Evolutionary conservation across 2,329 filamentous ascomycete species (phyloP), one percentile per base, ranked within the genome.

Genomic region (Colletotrichum sp.): DNA sequence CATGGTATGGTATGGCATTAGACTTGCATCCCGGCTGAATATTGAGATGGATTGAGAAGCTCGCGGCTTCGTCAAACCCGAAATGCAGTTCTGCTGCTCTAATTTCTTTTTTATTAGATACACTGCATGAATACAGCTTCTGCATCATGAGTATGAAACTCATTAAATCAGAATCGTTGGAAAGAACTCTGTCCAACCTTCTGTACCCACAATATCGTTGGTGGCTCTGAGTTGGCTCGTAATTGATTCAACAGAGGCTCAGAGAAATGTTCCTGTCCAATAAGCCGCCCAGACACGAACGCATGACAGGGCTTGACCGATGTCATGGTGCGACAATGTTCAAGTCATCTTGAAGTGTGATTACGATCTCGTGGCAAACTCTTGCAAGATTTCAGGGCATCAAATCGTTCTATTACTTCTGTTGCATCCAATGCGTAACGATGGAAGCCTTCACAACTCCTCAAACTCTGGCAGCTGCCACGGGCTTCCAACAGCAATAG

Each of bases 1-100:
- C 1, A 80, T 81, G 78, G 10, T 84, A 8, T 80, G 79, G 77
- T 84, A 83, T 74, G 82, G 83, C 24, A 79, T 79, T 65, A 80
- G 78, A 36, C 44, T 85, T 69, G 82, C 79, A 0, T 80, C 75
- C 10, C 77, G 72, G 59, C 32, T 84, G 34, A 65, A 78, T 10
- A 26, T 80, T n/a, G 60, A 70, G 15, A 18, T 65, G 36, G 57
- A 62, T 8, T 70, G 26, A 70, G 30, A 1, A 2, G 10, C 4
- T 32, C 4, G 12, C 0, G 6, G 3, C 12, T 24, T 16, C 12
- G 21, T 3, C 44, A 52, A 21, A 21, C 21, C 24, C 24, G 55
- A 59, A 1, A 28, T 6, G 6, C 44, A 52, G 0, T 52, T 13
- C 1, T 6, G 44, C 44, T 49, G 1, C 44, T 49, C n/a, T 21